Percentiles rank a stretch among this genome's conserved stretches.
phyloP scores from a whole-genome alignment of 106 monocot species.

The Apostasia shenzhenica region DNA sequence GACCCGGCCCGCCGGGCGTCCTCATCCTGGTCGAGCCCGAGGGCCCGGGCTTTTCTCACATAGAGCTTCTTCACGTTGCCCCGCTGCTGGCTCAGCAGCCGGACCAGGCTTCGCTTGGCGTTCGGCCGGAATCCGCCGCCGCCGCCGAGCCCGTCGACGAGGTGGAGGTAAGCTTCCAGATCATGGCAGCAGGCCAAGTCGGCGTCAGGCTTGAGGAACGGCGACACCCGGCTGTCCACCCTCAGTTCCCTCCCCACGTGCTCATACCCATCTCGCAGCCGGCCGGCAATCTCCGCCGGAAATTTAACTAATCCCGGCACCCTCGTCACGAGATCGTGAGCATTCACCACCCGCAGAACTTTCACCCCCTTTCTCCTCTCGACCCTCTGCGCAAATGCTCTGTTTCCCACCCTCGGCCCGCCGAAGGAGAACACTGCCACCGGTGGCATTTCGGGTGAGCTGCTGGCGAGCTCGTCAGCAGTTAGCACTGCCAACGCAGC shows the following conservation, averaged over 20 bases:
- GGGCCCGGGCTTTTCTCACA: slow-evolving; percentile 14
- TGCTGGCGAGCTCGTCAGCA: slow-evolving; percentile 32
- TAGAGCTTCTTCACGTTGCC: slow-evolving; percentile 29
- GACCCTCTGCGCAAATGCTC: slow-evolving; percentile 29
- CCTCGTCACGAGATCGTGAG: slow-evolving; percentile 45
- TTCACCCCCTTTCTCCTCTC: slow-evolving; percentile 19
- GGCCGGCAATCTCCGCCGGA: not conserved
- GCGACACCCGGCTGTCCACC: slow-evolving; percentile 53
- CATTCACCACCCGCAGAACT: slow-evolving; percentile 54
- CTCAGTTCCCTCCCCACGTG: slow-evolving; percentile 58
- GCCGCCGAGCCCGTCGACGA: slow-evolving; percentile 66
- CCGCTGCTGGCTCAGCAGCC: slow-evolving; percentile 35
- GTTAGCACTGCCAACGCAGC: slow-evolving; percentile 48
- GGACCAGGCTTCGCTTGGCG: slow-evolving; percentile 40
- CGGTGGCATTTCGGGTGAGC: slow-evolving; percentile 17
- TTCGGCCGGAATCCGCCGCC: slow-evolving; percentile 34
- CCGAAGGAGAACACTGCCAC: slow-evolving; percentile 65
- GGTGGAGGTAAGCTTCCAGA: slow-evolving; percentile 73
- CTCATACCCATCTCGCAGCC: slow-evolving; percentile 17
- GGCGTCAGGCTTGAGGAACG: slow-evolving; percentile 45
- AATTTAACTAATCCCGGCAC: slow-evolving; percentile 9
- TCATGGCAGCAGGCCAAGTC: slow-evolving; percentile 71
- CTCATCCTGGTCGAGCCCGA: slow-evolving; percentile 8
- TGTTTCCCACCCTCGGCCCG: slow-evolving; percentile 51
- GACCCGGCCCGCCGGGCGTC: not conserved